phyloP scores from a whole-genome alignment of 1,284 basidiomycete genomes.

The Boletus sp. region DNA sequence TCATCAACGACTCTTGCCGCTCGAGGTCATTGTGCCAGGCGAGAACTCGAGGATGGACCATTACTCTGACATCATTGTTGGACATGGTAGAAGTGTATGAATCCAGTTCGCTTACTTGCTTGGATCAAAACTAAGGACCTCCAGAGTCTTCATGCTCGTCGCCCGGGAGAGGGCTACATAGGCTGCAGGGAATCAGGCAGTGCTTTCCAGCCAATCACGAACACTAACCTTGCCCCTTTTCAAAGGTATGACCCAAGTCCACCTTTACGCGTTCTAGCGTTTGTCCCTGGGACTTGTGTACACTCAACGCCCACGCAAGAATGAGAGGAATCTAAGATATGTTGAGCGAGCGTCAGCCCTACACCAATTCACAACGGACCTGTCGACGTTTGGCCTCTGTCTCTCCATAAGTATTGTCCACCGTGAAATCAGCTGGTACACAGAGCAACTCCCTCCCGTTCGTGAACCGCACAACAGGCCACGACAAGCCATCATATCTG shows the following conservation, averaged over 20 bases:
- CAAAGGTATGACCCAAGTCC: slow-evolving; percentile 69
- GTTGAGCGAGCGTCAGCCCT: neutral
- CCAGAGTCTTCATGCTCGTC: slow-evolving; percentile 79
- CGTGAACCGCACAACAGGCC: slow-evolving; percentile 63
- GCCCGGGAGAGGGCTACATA: slow-evolving; percentile 96
- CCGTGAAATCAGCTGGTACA: slow-evolving; percentile 58
- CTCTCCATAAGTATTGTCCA: slow-evolving; percentile 55
- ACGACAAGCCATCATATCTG: slow-evolving; percentile 41
- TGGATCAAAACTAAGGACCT: slow-evolving; percentile 81
- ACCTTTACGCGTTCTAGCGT: slow-evolving; percentile 79
- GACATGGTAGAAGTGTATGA: neutral
- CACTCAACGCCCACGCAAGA: slow-evolving; percentile 79
- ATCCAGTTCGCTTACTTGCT: slow-evolving; percentile 56
- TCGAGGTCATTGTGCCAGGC: slow-evolving; percentile 36
- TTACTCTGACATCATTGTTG: slow-evolving; percentile 41
- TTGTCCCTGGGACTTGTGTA: slow-evolving; percentile 89
- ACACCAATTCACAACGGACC: slow-evolving; percentile 36
- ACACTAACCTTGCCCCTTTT: slow-evolving; percentile 73
- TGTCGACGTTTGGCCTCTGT: slow-evolving; percentile 59
- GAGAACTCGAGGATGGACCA: slow-evolving; percentile 51
- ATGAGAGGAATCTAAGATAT: slow-evolving; percentile 73
- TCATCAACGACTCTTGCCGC: slow-evolving; percentile 13
- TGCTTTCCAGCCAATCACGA: neutral
- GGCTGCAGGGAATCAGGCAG: slow-evolving; percentile 50
- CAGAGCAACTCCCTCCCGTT: slow-evolving; percentile 49